Base-by-base conservation (phyloP, 768 basidiomycete genomes). In the Xanthoconium stramineum region DNA sequence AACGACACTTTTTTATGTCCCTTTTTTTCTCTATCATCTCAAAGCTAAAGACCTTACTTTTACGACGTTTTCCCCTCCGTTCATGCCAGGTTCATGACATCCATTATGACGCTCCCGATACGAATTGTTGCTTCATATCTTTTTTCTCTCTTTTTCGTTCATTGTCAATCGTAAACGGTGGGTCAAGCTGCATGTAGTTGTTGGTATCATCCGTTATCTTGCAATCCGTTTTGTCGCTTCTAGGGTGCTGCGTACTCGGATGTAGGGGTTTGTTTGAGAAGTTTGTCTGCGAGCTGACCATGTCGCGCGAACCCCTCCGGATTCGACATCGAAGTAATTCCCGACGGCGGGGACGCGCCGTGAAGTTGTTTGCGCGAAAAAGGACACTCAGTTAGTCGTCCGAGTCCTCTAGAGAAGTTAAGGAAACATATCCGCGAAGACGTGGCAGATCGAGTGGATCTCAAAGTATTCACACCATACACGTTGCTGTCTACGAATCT, bases 11-110 rank as follows among this genome's bases (percentile, higher is more conserved):
- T 30, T 51, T 52, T 45, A 44, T 52, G 28, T 50, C 32, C 29
- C 19, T 48, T 52, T 48, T 30, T 51, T 55, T 55, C 45, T 37
- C 51, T 2, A 29, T 40, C 47, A 20, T 56, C 32, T 46, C 46
- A 28, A 53, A 35, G 24, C 45, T 45, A 32, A 53, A 53, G 45
- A 30, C 9, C 36, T 29, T 13, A 13, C 20, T 35, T 15, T 33
- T n/a, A 40, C 54, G 28, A 36, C n/a, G 17, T 29, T n/a, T 42
- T 35, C 37, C 45, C 6, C 14, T 29, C 14, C 14, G 53, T 54
- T 65, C 65, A 65, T 68, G 68, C 65, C 54, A 43, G 65, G 62
- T 55, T 62, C 65, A 69, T 68, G 67, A 69, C 35, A 48, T 10
- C 30, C 24, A 24, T 36, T 47, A 29, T 50, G 47, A 65, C 46